These are phyloP conservation scores for Albizia julibrissin DNA, from an alignment of 306 rosid species.

Conservation along the genomic window DNA sequence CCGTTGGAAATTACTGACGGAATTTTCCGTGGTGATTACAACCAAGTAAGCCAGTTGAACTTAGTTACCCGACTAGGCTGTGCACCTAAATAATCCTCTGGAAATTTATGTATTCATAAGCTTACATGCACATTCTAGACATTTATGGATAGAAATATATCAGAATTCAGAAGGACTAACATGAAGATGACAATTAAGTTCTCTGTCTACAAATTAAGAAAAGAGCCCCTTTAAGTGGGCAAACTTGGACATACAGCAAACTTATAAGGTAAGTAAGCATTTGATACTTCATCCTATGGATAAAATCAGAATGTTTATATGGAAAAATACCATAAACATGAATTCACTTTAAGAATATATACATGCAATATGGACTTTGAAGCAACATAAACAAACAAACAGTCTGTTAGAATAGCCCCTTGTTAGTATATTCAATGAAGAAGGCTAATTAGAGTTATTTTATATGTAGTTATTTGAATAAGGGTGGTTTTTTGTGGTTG, in stretches of 20 bases:
- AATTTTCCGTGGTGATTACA: background rate
- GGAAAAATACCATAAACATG: background rate
- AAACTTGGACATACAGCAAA: slow-evolving; percentile 11
- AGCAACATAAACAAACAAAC: background rate
- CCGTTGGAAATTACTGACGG: too few species aligned
- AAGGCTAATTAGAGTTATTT: too few species aligned
- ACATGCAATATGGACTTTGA: background rate
- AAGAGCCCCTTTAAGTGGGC: slow-evolving; percentile 2
- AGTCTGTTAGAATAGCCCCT: background rate
- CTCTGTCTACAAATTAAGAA: background rate
- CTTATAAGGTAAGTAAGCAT: background rate
- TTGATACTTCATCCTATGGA: slow-evolving; percentile 9
- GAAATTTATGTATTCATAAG: background rate
- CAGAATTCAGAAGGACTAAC: background rate
- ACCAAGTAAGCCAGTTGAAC: background rate
- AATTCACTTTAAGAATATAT: slow-evolving; percentile 9
- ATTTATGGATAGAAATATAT: slow-evolving; percentile 2
- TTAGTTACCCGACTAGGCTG: background rate
- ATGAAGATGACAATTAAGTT: background rate
- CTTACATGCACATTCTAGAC: background rate
- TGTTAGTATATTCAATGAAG: too few species aligned
- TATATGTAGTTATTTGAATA: too few species aligned
- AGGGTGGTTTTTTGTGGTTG: too few species aligned
- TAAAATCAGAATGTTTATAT: background rate
- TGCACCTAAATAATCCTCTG: background rate